Evolutionary conservation across 2,329 filamentous ascomycete genomes (phyloP).

Genomic region (Pseudocercospora pini-densiflorae): DNA sequence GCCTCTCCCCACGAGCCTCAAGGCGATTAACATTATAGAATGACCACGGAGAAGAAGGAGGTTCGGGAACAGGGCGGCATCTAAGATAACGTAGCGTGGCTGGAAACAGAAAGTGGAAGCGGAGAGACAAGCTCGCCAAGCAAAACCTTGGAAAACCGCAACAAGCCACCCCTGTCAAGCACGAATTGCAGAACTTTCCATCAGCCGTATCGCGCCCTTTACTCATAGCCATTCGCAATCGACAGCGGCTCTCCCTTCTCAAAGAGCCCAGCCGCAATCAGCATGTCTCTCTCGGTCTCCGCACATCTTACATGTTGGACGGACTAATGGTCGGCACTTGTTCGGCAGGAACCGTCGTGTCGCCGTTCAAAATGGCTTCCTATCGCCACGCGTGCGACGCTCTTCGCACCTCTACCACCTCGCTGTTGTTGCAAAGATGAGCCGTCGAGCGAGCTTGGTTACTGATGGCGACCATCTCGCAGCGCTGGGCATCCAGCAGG

Average conservation of each 20-base stretch:
- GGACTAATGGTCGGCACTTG: background rate
- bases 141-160: background rate
- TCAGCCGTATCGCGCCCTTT: background rate
- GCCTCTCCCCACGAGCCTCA: background rate
- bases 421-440: slow-evolving; percentile 1
- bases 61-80: too few relatives aligned
- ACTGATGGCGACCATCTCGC: slow-evolving; percentile 57
- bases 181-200: background rate
- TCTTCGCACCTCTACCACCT: background rate
- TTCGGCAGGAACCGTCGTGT: background rate
- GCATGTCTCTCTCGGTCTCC: background rate
- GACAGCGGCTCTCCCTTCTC: background rate
- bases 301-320: background rate
- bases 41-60: too few relatives aligned
- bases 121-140: slow-evolving; percentile 7
- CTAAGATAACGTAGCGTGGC: background rate
- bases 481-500: slow-evolving; percentile 62
- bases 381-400: background rate
- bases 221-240: slow-evolving; percentile 2
- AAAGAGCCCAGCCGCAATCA: background rate
- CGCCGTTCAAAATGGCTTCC: slow-evolving; percentile 15
- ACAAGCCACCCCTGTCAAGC: slow-evolving; percentile 1
- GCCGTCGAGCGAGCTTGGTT: slow-evolving; percentile 24
- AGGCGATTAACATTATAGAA: too few relatives aligned
- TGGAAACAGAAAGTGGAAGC: background rate